Evolutionary conservation across 2,329 filamentous ascomycete species (phyloP).

Genomic region (Corynespora cassiicola): DNA sequence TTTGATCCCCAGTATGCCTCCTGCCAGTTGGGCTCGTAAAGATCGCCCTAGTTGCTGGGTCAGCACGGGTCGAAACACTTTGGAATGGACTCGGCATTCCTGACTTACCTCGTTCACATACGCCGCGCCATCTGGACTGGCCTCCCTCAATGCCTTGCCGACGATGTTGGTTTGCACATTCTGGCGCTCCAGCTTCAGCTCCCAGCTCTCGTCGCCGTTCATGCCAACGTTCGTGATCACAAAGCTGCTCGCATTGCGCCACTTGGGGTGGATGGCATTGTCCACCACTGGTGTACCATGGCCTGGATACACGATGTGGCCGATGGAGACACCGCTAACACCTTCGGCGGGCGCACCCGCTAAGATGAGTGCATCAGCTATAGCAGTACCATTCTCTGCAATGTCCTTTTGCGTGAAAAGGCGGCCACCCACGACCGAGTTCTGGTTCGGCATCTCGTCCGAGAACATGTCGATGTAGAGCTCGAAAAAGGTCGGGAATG

Average conservation of each 20-base stretch:
- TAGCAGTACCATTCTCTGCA: slow-evolving; percentile 23
- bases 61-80: background rate
- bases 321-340: slow-evolving; percentile 33
- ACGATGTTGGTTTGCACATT: slow-evolving; percentile 37
- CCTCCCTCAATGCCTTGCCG: slow-evolving; percentile 37
- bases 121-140: slow-evolving; percentile 35
- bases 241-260: slow-evolving; percentile 44
- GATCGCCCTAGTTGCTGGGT: slow-evolving; percentile 31
- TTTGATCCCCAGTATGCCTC: slow-evolving; percentile 43
- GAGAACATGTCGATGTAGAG: slow-evolving; percentile 46
- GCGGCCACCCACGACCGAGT: slow-evolving; percentile 40
- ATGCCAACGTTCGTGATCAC: slow-evolving; percentile 41
- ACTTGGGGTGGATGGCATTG: slow-evolving; percentile 42
- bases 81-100: background rate
- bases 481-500: slow-evolving; percentile 44
- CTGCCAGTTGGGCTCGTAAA: slow-evolving; percentile 46
- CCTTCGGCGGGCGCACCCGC: slow-evolving; percentile 27
- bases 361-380: slow-evolving; percentile 33
- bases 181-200: slow-evolving; percentile 32
- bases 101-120: slow-evolving; percentile 41
- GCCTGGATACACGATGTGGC: slow-evolving; percentile 44
- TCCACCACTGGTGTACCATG: slow-evolving; percentile 31
- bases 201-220: slow-evolving; percentile 38
- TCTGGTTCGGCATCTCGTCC: slow-evolving; percentile 36
- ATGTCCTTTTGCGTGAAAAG: slow-evolving; percentile 40